Evolutionary conservation across 257 asterid genomes (phyloP).

Genomic region (Solanum gracilifrons): DNA sequence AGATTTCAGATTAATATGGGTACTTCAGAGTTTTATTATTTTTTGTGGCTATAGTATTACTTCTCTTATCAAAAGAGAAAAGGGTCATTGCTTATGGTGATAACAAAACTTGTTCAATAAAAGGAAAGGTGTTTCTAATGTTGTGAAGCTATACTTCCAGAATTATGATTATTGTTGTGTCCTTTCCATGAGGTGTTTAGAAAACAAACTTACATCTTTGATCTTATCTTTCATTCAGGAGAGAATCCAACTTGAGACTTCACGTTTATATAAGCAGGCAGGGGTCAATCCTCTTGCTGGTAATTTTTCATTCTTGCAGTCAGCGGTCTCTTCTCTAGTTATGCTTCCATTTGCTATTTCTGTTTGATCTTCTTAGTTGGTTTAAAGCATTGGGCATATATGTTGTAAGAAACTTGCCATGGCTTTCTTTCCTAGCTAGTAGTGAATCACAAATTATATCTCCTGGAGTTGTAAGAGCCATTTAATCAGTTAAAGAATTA

Average conservation of each 20-base stretch:
- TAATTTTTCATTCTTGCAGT: conserved; percentile 15
- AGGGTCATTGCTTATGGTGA: neutral
- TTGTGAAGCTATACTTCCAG: neutral
- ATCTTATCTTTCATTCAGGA: conserved; percentile 33
- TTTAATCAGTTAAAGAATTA: neutral
- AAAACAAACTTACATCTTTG: conserved; percentile 1
- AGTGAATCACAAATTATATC: neutral
- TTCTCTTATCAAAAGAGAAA: neutral
- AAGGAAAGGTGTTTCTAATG: neutral
- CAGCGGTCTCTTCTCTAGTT: neutral
- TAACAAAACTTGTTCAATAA: neutral
- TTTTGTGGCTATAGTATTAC: neutral
- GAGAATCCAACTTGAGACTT: conserved; percentile 98
- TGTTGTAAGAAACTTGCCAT: neutral
- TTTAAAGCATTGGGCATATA: neutral
- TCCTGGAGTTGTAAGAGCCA: neutral
- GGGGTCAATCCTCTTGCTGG: conserved; percentile 99
- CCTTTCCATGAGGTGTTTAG: neutral
- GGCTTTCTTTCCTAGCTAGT: neutral
- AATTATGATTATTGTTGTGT: neutral
- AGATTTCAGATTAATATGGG: neutral
- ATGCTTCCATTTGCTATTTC: neutral
- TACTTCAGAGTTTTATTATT: neutral
- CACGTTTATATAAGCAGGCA: conserved; percentile 84
- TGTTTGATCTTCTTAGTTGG: neutral